Evolutionary conservation across 805 yeast species (phyloP), one percentile per base, ranked within the genome.

Genomic region (Citeromyces matritensis): DNA sequence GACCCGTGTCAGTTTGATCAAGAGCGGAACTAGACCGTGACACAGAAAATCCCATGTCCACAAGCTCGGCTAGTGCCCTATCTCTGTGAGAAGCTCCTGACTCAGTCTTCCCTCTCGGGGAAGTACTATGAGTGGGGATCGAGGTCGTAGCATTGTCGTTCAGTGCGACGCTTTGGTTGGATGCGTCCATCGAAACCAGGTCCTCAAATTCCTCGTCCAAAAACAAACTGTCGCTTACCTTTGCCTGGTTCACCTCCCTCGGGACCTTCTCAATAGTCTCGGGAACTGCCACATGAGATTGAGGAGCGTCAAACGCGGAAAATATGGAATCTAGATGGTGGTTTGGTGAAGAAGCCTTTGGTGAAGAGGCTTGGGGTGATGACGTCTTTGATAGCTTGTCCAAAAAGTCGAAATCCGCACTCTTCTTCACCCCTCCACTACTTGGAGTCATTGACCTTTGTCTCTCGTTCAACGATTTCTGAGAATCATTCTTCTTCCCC

Each of bases 11-110:
- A 0, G 75, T 69, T 29, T 58, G 52, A 6, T 52, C 61, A 24
- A 83, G 57, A 0, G 93, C 93, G 3, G 54, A 51, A 15, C 60
- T 63, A 4, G 91, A 73, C 32, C 61, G 67, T 2, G 69, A 73
- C 1, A 66, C 55, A 1, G 76, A 51, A 43, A 83, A 83, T 3
- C 94, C 94, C 72, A 83, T 83, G 36, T 82, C 91, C 3, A 80
- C 51, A 27, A 82, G 57, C 40, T 73, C 80, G 0, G 88, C 88
- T 11, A 81, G 45, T 1, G 71, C 60, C 27, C 54, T 55, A 39
- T 73, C 80, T 29, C 50, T 48, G 6, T 46, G 21, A 17, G 21
- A 17, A 7, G 21, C 5, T 17, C 7, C 21, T 17, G 21, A n/a
- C n/a, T n/a, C n/a, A n/a, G n/a, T n/a, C n/a, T n/a, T n/a, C n/a